These are phyloP conservation scores for Boletus smithii DNA, from an alignment of 1,284 basidiomycete species.

Conservation along the genomic window DNA sequence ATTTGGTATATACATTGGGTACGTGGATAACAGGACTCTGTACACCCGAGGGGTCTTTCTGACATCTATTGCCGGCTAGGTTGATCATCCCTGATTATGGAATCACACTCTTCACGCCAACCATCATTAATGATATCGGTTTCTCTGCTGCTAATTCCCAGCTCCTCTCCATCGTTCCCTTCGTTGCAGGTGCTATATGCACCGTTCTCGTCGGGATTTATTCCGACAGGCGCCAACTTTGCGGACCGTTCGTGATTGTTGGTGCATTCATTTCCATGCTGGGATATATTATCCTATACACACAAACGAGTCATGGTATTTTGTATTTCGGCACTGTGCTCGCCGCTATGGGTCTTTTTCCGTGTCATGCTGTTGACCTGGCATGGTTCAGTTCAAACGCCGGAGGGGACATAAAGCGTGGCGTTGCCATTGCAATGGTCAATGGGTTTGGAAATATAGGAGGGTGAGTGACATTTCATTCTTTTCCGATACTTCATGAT, in stretches of 20 bases:
- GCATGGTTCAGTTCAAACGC: slow-evolving; percentile 55
- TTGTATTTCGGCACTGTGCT: slow-evolving; percentile 53
- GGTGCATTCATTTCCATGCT: slow-evolving; percentile 36
- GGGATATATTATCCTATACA: slow-evolving; percentile 45
- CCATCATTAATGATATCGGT: slow-evolving; percentile 51
- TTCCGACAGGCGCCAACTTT: slow-evolving; percentile 39
- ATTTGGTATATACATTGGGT: slow-evolving; percentile 42
- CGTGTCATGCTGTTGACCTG: slow-evolving; percentile 47
- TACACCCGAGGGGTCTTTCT: background rate
- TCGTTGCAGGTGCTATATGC: slow-evolving; percentile 39
- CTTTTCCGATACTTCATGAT: too few species aligned
- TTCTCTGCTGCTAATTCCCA: slow-evolving; percentile 54
- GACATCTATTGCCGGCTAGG: slow-evolving; percentile 20
- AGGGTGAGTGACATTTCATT: slow-evolving; percentile 35
- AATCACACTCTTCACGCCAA: slow-evolving; percentile 54
- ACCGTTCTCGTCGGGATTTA: slow-evolving; percentile 39
- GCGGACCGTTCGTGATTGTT: slow-evolving; percentile 41
- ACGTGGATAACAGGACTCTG: slow-evolving; percentile 2
- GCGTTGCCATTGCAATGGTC: slow-evolving; percentile 52
- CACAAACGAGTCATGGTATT: slow-evolving; percentile 32
- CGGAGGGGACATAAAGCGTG: slow-evolving; percentile 52
- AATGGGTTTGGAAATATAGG: slow-evolving; percentile 54
- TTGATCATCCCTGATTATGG: slow-evolving; percentile 50
- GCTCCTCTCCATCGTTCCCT: slow-evolving; percentile 49
- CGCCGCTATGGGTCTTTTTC: slow-evolving; percentile 50